Percentiles rank a stretch among this genome's conserved stretches.
Conservation (phyloP, 805 yeast species). For the Nakazawaea wickerhamii region DNA sequence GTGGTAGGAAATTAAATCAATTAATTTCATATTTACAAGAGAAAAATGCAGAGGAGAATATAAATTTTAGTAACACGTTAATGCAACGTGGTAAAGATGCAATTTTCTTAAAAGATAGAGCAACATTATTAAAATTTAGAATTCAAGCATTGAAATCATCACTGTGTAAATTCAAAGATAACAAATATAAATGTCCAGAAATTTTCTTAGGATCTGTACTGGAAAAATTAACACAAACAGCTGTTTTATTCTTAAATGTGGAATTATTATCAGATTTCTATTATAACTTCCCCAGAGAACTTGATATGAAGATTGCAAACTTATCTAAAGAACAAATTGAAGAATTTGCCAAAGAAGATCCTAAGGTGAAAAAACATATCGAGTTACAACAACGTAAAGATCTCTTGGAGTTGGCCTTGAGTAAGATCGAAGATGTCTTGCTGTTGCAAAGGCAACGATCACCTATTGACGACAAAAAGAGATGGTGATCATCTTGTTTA, state of each 20-base stretch:
- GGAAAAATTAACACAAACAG: constrained; percentile 86
- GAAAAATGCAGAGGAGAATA: constrained; percentile 56
- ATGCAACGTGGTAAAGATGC: constrained; percentile 82
- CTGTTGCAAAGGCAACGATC: constrained; percentile 44
- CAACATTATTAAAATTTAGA: constrained; percentile 66
- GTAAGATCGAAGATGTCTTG: constrained; percentile 79
- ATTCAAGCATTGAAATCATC: constrained; percentile 69
- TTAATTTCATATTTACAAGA: constrained; percentile 65
- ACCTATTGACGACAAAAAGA: constrained; percentile 1
- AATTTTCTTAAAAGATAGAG: constrained; percentile 67
- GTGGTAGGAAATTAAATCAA: constrained; percentile 77
- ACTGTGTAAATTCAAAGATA: constrained; percentile 71
- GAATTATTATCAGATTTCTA: constrained; percentile 92
- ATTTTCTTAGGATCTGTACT: constrained; percentile 88
- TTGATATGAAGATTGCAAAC: constrained; percentile 68
- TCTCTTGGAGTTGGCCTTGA: constrained; percentile 73
- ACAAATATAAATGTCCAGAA: constrained; percentile 91
- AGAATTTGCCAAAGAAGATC: constrained; percentile 89
- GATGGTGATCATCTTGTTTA: constrained; percentile 7
- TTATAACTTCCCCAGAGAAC: constrained; percentile 91
- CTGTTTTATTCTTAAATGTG: constrained; percentile 87
- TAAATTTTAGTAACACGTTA: constrained; percentile 78
- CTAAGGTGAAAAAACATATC: constrained; percentile 82
- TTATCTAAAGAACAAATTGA: constrained; percentile 77
- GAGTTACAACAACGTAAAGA: constrained; percentile 93